These are phyloP conservation scores for Pyrenochaeta sp. DNA, from an alignment of 2,329 filamentous ascomycete genomes.

Conservation along the genomic window DNA sequence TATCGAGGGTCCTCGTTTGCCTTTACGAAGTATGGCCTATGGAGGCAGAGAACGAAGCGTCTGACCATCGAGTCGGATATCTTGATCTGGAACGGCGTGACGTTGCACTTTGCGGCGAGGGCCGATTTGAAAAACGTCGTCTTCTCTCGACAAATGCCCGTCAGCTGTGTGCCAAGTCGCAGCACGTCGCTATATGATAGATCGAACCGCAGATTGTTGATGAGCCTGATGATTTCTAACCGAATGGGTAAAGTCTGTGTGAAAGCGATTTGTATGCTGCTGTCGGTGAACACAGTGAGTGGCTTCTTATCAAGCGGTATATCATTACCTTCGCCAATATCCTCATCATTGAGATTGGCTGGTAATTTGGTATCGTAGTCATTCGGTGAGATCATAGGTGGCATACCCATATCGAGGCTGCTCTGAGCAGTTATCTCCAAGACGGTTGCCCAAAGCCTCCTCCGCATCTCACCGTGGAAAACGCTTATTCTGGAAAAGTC, in stretches of 20 bases:
- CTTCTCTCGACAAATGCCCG: constrained; percentile 29
- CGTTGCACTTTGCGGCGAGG: constrained; percentile 11
- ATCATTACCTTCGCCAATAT: constrained; percentile 40
- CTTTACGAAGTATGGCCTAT: constrained; percentile 58
- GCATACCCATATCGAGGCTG: constrained; percentile 48
- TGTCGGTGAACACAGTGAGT: constrained; percentile 41
- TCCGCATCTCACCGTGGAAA: constrained; percentile 51
- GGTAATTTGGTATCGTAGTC: constrained; percentile 52
- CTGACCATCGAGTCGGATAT: constrained; percentile 62
- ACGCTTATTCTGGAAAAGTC: constrained; percentile 45
- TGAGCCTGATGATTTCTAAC: constrained; percentile 43
- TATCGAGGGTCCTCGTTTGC: constrained; percentile 57
- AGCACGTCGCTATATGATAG: constrained; percentile 42
- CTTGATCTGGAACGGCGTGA: constrained; percentile 56
- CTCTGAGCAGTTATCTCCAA: constrained; percentile 50
- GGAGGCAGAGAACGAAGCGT: constrained; percentile 64
- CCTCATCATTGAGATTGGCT: constrained; percentile 52
- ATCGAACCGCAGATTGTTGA: constrained; percentile 44
- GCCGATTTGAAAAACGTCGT: constrained; percentile 24
- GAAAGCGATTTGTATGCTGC: constrained; percentile 49
- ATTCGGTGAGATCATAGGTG: constrained; percentile 46
- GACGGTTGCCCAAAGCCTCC: constrained; percentile 40
- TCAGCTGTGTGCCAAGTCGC: constrained; percentile 36
- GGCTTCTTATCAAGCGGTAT: constrained; percentile 32
- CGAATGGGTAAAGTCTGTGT: constrained; percentile 47